phyloP scores from a whole-genome alignment of 1,139 yeast species.

The Taphrina flavorubra region DNA sequence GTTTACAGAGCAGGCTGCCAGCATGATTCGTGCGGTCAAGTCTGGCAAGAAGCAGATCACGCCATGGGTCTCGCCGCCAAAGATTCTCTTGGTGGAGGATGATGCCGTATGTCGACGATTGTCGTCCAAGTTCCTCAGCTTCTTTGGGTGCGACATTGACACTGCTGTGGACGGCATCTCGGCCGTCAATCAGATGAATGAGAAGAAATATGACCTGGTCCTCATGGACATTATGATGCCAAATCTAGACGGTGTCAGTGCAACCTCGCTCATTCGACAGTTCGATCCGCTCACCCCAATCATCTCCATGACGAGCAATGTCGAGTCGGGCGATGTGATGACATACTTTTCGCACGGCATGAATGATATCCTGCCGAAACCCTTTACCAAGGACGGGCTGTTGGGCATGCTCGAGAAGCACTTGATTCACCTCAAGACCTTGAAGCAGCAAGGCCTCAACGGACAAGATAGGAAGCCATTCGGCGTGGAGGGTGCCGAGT shows the following conservation, averaged over 20 bases:
- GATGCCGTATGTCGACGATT: constrained; percentile 72
- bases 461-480: constrained; percentile 55
- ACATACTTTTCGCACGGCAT: constrained; percentile 81
- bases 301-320: constrained; percentile 92
- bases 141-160: constrained; percentile 90
- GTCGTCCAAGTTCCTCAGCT: constrained; percentile 69
- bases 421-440: constrained; percentile 52
- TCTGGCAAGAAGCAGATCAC: constrained; percentile 38
- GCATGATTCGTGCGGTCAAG: constrained; percentile 35
- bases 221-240: constrained; percentile 96
- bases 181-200: constrained; percentile 80
- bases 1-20: constrained; percentile 37
- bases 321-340: constrained; percentile 77
- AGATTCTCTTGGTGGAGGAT: constrained; percentile 80
- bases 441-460: constrained; percentile 46
- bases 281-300: constrained; percentile 86
- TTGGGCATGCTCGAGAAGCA: constrained; percentile 77
- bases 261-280: constrained; percentile 81
- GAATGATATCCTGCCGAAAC: constrained; percentile 90
- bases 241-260: constrained; percentile 90
- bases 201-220: constrained; percentile 62
- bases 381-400: constrained; percentile 84
- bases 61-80: constrained; percentile 48
- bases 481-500: constrained; percentile 44
- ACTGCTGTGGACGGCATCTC: constrained; percentile 90